Percentiles rank a stretch among this genome's conserved stretches.
phyloP scores from a whole-genome alignment of 2,329 filamentous ascomycete species.

The Aspergillus sp. region DNA sequence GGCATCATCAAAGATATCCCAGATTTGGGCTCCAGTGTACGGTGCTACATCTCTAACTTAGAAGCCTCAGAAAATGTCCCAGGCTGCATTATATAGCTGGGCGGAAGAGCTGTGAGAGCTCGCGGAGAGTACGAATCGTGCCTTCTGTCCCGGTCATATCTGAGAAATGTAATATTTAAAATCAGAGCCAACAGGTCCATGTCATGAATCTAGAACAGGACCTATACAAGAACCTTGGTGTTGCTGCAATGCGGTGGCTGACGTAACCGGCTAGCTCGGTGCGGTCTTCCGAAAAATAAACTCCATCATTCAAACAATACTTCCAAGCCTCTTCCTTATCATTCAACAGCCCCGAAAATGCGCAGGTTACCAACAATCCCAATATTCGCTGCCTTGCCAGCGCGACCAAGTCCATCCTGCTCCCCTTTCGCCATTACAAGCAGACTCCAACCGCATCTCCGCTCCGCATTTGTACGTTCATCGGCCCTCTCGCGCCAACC shows the following conservation, averaged over 20 bases:
- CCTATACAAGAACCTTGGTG: background rate
- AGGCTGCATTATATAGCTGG: no score
- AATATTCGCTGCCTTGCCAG: background rate
- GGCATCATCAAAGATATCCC: no score
- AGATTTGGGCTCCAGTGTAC: no score
- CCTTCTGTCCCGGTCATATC: no score
- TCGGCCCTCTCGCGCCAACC: background rate
- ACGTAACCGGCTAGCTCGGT: background rate
- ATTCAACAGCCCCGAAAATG: background rate
- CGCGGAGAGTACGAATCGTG: no score
- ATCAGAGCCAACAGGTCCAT: background rate
- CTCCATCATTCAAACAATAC: background rate
- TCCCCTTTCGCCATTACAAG: background rate
- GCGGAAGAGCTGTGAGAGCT: no score
- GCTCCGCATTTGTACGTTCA: background rate
- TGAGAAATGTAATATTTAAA: background rate
- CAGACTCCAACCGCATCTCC: constrained; percentile 4
- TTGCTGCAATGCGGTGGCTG: background rate
- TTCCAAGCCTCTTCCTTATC: background rate
- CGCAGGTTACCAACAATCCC: background rate
- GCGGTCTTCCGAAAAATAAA: background rate
- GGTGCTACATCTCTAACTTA: no score
- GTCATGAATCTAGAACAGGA: background rate
- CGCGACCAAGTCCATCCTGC: background rate
- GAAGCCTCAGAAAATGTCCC: no score